These are phyloP conservation scores for Phytophthora pinifolia DNA, from an alignment of 352 stramenopile species.

Conservation along the genomic window DNA sequence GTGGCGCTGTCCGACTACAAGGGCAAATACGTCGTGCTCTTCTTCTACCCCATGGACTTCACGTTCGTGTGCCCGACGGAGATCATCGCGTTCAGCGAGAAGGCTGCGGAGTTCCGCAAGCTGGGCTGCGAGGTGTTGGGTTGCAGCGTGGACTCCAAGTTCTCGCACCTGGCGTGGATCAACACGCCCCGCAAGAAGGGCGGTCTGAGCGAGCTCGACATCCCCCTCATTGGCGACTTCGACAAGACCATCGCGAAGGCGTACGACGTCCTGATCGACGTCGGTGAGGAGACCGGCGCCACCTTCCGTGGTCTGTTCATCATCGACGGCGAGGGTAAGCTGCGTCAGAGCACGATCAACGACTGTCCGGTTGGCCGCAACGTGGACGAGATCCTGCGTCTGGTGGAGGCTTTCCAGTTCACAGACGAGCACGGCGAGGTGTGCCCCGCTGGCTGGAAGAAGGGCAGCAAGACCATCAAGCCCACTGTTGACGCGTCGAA, in stretches of 20 bases:
- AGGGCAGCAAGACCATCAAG: conserved; percentile 88
- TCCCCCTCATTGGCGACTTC: conserved; percentile 87
- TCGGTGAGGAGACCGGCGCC: conserved; percentile 59
- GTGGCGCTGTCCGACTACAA: conserved; percentile 82
- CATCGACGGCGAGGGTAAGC: conserved; percentile 82
- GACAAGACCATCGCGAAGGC: conserved; percentile 77
- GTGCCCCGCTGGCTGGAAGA: conserved; percentile 90
- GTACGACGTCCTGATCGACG: conserved; percentile 83
- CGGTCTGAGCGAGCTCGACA: conserved; percentile 89
- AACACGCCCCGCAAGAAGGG: conserved; percentile 87
- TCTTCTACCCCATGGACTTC: conserved; percentile 93
- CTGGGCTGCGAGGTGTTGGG: conserved; percentile 72
- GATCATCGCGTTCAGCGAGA: conserved; percentile 88
- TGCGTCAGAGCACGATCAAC: conserved; percentile 88
- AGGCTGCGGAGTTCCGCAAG: conserved; percentile 68
- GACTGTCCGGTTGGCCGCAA: conserved; percentile 85
- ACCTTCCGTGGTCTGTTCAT: conserved; percentile 89
- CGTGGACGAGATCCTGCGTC: conserved; percentile 88
- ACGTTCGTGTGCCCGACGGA: conserved; percentile 92
- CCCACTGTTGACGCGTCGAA: conserved; percentile 67
- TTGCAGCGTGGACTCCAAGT: conserved; percentile 84
- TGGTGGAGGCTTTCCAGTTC: conserved; percentile 92
- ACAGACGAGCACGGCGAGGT: conserved; percentile 88
- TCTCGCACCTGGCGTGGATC: conserved; percentile 89
- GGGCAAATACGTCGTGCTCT: conserved; percentile 90